Conservation (phyloP, 1,139 yeast species). For the Hemisphaericaspora subhashii region DNA sequence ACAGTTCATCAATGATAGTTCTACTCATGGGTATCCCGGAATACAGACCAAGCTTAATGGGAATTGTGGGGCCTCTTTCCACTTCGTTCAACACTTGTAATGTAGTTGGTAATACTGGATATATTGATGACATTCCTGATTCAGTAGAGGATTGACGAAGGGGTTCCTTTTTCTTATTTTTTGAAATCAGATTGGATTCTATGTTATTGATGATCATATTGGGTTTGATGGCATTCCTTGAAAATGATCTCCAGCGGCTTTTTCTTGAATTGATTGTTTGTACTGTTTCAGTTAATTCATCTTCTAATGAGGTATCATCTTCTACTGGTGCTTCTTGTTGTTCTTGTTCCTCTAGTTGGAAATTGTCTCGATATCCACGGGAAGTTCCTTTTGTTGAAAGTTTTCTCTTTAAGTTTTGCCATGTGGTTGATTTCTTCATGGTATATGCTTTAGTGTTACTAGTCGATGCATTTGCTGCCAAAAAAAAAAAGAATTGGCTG, state of each 20-base stretch:
- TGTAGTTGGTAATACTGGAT: neutral
- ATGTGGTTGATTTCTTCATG: no score
- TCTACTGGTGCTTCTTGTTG: no score
- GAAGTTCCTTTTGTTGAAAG: no score
- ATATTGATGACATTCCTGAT: neutral
- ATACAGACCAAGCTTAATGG: constrained; percentile 12
- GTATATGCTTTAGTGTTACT: no score
- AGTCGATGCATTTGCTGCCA: no score
- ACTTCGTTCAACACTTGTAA: constrained; percentile 3
- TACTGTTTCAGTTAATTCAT: no score
- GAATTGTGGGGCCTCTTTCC: constrained; percentile 10
- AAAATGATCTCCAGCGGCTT: neutral
- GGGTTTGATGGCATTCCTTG: neutral
- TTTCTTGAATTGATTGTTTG: no score
- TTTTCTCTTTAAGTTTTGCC: no score
- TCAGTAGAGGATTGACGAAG: neutral
- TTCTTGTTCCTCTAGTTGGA: no score
- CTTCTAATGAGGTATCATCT: no score
- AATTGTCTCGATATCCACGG: no score
- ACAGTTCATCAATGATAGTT: constrained; percentile 4
- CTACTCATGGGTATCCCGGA: constrained; percentile 12
- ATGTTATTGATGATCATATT: neutral
- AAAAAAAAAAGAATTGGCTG: no score
- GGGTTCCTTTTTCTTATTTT: neutral
- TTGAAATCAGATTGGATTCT: neutral